Evolutionary conservation across 805 yeast species (phyloP).

Genomic region (Starmerella bombi): DNA sequence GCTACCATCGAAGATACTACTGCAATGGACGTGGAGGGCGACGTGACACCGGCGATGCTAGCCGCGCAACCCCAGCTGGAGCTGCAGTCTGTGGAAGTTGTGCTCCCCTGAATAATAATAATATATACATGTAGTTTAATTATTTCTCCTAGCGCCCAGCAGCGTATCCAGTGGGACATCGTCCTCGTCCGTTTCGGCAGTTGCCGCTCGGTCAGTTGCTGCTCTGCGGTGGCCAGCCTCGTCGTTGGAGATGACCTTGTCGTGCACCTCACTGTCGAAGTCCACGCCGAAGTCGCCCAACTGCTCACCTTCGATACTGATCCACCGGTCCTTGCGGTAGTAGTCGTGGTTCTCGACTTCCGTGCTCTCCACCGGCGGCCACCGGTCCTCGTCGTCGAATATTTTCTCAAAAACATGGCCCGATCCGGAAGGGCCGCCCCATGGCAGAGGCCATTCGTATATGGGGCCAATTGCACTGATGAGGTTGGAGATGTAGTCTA

Average conservation of each 20-base stretch:
- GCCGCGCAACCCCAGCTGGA: constrained; percentile 10
- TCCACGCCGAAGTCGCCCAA: constrained; percentile 84
- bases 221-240: constrained; percentile 13
- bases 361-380: constrained; percentile 67
- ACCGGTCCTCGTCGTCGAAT: constrained; percentile 50
- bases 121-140: no score
- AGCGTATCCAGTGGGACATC: constrained; percentile 2
- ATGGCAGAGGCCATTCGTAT: constrained; percentile 52
- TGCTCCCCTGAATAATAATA: not conserved
- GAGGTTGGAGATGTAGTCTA: constrained; percentile 46
- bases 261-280: no score
- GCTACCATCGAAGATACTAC: not conserved
- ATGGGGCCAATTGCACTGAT: constrained; percentile 42
- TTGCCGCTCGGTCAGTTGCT: constrained; percentile 1
- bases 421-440: constrained; percentile 46
- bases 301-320: constrained; percentile 69
- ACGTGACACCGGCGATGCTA: constrained; percentile 9
- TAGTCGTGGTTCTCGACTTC: constrained; percentile 21
- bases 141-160: no score
- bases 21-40: not conserved
- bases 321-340: constrained; percentile 43
- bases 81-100: constrained; percentile 8
- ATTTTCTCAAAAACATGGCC: constrained; percentile 49
- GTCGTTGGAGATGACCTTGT: constrained; percentile 5
- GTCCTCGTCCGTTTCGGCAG: constrained; percentile 1